phyloP scores from a whole-genome alignment of 2,329 filamentous ascomycete species.

The Penicillium sp. region DNA sequence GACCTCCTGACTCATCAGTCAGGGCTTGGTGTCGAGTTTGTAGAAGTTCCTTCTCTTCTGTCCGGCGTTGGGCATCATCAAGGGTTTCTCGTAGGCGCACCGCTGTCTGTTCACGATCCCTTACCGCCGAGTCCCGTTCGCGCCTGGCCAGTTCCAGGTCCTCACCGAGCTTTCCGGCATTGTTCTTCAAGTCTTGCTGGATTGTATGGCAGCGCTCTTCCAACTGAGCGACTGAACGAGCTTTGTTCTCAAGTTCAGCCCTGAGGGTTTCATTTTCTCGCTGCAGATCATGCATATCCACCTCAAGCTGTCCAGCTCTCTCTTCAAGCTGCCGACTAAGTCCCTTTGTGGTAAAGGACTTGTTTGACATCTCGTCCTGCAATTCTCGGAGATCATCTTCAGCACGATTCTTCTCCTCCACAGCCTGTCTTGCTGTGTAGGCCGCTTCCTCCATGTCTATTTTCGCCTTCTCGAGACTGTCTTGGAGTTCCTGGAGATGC shows the following conservation, averaged over 20 bases:
- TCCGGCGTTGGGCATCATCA: conserved; percentile 59
- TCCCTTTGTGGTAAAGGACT: conserved; percentile 73
- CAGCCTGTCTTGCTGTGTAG: conserved; percentile 50
- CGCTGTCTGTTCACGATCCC: conserved; percentile 43
- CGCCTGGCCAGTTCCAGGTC: conserved; percentile 45
- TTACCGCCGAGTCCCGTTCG: conserved; percentile 48
- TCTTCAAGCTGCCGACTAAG: conserved; percentile 74
- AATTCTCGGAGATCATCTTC: conserved; percentile 61
- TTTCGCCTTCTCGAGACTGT: conserved; percentile 40
- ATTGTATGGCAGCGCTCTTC: conserved; percentile 50
- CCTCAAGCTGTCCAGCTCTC: conserved; percentile 65
- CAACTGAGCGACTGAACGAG: conserved; percentile 45
- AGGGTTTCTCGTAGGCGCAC: conserved; percentile 57
- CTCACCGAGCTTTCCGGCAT: conserved; percentile 42
- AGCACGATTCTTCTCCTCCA: conserved; percentile 52
- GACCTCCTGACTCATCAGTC: conserved; percentile 63
- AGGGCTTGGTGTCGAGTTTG: conserved; percentile 69
- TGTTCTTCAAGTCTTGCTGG: conserved; percentile 40
- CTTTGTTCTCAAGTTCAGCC: conserved; percentile 46
- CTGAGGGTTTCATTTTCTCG: conserved; percentile 48
- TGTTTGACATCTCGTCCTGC: conserved; percentile 76
- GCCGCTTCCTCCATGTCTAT: conserved; percentile 41
- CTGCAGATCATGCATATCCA: conserved; percentile 59
- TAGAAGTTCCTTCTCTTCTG: conserved; percentile 66
- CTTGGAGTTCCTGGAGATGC: conserved; percentile 47